Conservation (phyloP, 768 basidiomycete genomes). For the Termitomyces sp. region DNA sequence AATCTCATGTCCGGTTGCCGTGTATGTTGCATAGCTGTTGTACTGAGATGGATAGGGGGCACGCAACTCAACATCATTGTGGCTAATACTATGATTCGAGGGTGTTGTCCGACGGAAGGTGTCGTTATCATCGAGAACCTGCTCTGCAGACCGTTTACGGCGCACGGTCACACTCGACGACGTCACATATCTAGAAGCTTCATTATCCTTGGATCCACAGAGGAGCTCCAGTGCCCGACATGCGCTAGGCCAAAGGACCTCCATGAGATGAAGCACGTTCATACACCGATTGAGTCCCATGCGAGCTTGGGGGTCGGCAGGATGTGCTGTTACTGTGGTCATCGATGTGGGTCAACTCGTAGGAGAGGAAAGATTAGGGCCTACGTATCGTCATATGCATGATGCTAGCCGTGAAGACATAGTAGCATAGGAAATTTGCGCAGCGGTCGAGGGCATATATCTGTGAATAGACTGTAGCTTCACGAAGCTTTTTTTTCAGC, state of each 20-base stretch:
- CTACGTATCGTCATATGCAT: slow-evolving; percentile 72
- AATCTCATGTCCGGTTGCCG: slow-evolving; percentile 7
- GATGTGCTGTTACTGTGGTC: slow-evolving; percentile 51
- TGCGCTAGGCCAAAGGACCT: slow-evolving; percentile 71
- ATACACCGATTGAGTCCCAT: slow-evolving; percentile 62
- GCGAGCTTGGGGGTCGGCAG: slow-evolving; percentile 64
- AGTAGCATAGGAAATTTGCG: slow-evolving; percentile 71
- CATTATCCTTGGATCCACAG: slow-evolving; percentile 49
- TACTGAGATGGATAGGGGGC: slow-evolving; percentile 13
- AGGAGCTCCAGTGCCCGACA: slow-evolving; percentile 70
- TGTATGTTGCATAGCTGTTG: slow-evolving; percentile 4
- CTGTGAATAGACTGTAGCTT: slow-evolving; percentile 57
- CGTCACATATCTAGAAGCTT: slow-evolving; percentile 15
- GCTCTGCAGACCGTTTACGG: slow-evolving; percentile 57
- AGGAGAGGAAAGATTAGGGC: slow-evolving; percentile 15
- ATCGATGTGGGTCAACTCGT: slow-evolving; percentile 2
- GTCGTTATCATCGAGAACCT: slow-evolving; percentile 32
- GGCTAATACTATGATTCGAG: background rate
- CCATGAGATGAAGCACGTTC: slow-evolving; percentile 60
- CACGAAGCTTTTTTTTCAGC: background rate
- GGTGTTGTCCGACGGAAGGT: background rate
- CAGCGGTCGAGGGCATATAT: slow-evolving; percentile 55
- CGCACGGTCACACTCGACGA: slow-evolving; percentile 26
- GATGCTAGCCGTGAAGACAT: slow-evolving; percentile 73
- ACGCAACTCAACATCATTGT: slow-evolving; percentile 15